Base-by-base conservation (phyloP, 352 stramenopile genomes). In the Phytophthora hybrid region DNA sequence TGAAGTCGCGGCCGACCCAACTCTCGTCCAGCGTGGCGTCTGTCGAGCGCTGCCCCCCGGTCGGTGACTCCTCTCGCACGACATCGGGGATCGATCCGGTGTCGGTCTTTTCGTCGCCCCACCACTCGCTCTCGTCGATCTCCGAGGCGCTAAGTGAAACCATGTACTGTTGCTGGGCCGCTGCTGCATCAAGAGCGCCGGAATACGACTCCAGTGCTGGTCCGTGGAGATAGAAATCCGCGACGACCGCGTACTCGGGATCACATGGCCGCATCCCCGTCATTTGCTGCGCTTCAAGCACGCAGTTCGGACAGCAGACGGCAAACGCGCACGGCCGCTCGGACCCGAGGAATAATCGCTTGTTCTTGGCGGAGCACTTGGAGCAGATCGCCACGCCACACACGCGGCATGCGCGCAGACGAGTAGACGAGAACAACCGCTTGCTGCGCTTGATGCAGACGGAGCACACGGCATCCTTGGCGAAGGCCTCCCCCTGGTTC, bases 221-320 rank as follows among this genome's bases (percentile, higher is more conserved):
- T 8, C 64, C 59, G 3, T 71, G 66, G 6, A 74, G 59, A 34
- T 74, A 78, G n/a, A 74, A 72, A n/a, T 80, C 74, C 4, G 64
- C 62, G 0, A 80, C 59, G 29, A 78, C 64, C 3, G 59, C 53
- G 32, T 74, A 80, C 51, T 76, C 64, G 1, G 49, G 3, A 4
- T 78, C 60, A 5, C 49, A 69, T 10, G 74, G 74, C 5, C 52
- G 49, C 56, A 80, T 70, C 0, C 58, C 57, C 7, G 60, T 75
- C 74, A 86, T 76, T 39, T 71, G 72, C 63, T 81, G 74, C 10
- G 74, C 65, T 21, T 83, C 70, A 4, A 71, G 52, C 46, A 83
- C 71, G 34, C 80, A 87, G 32, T 63, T 72, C 5, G 80, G 75
- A 59, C 80, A 87, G 11, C 71, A 78, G 7, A 71, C 59, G 0